A percentile compares a stretch with the other conserved stretches of the same genome.
These are phyloP conservation scores for Acanthamoeba castellanii DNA, from an alignment of 208 protist genomes.

Conservation along the genomic window DNA sequence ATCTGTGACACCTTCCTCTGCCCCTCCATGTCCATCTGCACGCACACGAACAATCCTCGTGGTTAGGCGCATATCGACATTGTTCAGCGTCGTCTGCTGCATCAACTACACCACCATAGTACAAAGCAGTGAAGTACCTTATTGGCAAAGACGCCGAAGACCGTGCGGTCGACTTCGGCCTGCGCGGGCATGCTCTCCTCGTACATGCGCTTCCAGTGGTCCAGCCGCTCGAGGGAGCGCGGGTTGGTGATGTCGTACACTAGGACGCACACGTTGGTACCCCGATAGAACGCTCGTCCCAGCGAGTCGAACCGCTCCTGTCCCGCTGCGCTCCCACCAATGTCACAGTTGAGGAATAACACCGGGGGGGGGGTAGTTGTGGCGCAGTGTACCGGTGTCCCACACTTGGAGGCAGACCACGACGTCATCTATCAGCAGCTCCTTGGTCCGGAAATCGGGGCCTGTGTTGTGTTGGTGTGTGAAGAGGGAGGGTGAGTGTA, in stretches of 20 bases:
- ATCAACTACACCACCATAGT: background rate
- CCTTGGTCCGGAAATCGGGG: conserved; percentile 26
- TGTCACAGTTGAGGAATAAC: no score
- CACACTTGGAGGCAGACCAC: conserved; percentile 3
- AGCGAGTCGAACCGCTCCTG: conserved; percentile 87
- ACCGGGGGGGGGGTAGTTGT: no score
- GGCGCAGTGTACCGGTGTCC: conserved; percentile 17
- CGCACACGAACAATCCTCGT: background rate
- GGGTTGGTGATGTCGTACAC: conserved; percentile 84
- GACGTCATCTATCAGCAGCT: background rate
- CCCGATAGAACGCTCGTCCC: conserved; percentile 83
- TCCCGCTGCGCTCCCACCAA: conserved; percentile 72
- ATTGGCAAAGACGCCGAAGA: conserved; percentile 86
- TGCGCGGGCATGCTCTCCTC: background rate
- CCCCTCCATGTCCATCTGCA: conserved; percentile 65
- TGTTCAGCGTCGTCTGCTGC: background rate
- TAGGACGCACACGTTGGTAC: conserved; percentile 86
- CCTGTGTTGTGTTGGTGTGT: no score
- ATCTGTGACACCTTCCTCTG: background rate
- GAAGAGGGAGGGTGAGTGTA: background rate
- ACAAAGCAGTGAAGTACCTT: conserved; percentile 71
- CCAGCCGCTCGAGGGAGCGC: conserved; percentile 79
- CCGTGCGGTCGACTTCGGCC: conserved; percentile 72
- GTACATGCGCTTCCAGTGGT: conserved; percentile 82
- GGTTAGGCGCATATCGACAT: background rate